Evolutionary conservation across 75 land plant species (phyloP), one percentile per base, ranked within the genome.

Genomic region (Isoetes taiwanensis): DNA sequence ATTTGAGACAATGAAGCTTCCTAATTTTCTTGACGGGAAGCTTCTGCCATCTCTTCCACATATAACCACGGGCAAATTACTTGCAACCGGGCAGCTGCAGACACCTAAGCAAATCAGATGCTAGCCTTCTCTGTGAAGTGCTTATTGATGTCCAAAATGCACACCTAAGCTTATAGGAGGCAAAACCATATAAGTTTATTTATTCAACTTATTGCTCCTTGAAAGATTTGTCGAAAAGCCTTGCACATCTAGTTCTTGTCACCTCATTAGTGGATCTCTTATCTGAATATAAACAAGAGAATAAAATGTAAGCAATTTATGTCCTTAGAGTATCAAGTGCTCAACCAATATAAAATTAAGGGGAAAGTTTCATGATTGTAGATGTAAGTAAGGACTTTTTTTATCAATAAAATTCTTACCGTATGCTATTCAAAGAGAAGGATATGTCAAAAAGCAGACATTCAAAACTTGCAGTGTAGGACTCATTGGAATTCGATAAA

Each of bases 401-500:
- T 29, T 57, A 38, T 43, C 5, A 25, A 43, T 20, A 3, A 20
- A 43, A 4, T 12, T 43, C 24, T 43, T 25, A 43, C 48, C 3
- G 3, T 43, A 12, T 0, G 85, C 68, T 5, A 82, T 30, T 31
- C 89, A 89, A 41, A 90, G 78, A 20, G 86, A 72, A 56, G 85
- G 91, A 60, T 74, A 90, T 17, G 91, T 86, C 46, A 90, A 72
- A 50, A 90, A 90, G 64, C 84, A 83, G 24, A 87, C 74, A 12
- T 77, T 66, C 61, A 83, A 58, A 48, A 86, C 93, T 59, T 79
- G 78, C 20, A 78, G 62, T 17, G 76, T 90, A 56, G 82, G 71
- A 14, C 87, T 78, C 54, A 78, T 74, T 30, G 97, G 97, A 40
- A 90, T 86, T 62, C 90, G 93, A 68, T 90, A 90, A 23, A 90